Conservation (phyloP, 2,329 filamentous ascomycete species). For the Venturia nashicola region DNA sequence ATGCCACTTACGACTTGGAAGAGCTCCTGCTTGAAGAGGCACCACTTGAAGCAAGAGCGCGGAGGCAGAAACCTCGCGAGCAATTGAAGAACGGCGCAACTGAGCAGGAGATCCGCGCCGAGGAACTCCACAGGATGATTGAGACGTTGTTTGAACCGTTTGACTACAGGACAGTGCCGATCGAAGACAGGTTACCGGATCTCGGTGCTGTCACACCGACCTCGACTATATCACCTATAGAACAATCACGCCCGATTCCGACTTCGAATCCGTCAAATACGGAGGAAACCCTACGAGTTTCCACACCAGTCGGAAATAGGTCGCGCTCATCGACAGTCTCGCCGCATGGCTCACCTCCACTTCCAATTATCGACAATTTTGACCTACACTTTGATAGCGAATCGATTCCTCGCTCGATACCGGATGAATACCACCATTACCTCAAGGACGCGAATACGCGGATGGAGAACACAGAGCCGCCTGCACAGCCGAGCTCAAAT, state of each 20-base stretch:
- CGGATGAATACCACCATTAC: constrained; percentile 9
- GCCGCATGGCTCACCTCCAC: constrained; percentile 34
- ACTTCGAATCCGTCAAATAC: background rate
- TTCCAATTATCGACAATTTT: constrained; percentile 16
- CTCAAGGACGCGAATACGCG: constrained; percentile 2
- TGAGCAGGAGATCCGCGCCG: constrained; percentile 85
- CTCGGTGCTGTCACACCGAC: constrained; percentile 6
- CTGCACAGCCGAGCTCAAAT: background rate
- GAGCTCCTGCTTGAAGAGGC: constrained; percentile 90
- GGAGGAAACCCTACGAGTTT: background rate
- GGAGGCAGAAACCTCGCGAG: constrained; percentile 87
- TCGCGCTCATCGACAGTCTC: constrained; percentile 17
- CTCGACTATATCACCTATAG: background rate
- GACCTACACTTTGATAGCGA: constrained; percentile 6
- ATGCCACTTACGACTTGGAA: constrained; percentile 94
- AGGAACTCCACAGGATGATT: constrained; percentile 88
- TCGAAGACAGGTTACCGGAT: constrained; percentile 42
- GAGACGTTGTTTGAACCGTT: constrained; percentile 90
- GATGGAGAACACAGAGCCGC: background rate
- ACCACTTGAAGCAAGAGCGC: constrained; percentile 79
- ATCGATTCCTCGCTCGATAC: constrained; percentile 10
- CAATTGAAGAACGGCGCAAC: constrained; percentile 89
- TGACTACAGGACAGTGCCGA: constrained; percentile 78
- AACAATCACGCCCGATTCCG: constrained; percentile 1
- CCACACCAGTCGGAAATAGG: background rate